Base-by-base conservation (phyloP, 306 rosid genomes). In the Fragaria ananassa region DNA sequence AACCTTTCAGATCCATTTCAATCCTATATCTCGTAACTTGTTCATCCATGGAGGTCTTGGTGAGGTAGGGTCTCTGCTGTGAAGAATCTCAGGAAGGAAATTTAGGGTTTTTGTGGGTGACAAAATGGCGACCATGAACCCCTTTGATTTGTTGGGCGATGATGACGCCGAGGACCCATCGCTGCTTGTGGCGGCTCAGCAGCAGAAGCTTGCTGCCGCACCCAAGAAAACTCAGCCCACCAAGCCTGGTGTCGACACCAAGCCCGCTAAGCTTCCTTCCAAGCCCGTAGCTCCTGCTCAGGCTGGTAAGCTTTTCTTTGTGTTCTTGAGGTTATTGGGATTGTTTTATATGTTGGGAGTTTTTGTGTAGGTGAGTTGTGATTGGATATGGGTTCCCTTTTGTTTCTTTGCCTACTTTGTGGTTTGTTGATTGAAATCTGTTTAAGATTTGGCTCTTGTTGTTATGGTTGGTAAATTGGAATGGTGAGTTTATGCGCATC, bases 141-240 rank as follows among this genome's bases (percentile, higher is more conserved):
- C 97, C 0, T 95, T 95, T 45, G 99, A 84, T 88, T 90, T 95
- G 89, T 75, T 95, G 88, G 96, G 90, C 5, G 97, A 90, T 50
- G 91, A 82, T 12, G 99, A 95, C 21, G 93, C 97, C 4, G 99
- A 95, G 79, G 99, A 95, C 80, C 99, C 96, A 2, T 86, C 89
- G 68, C 98, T 85, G 85, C 81, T 88, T 31, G 81, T 87, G 72
- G 88, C 86, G 1, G 90, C 93, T 47, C 89, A 85, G 71, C 84
- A 85, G 68, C 83, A 79, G 75, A 90, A 82, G 85, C 84, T 81
- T 5, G 89, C 85, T 6, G 74, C 67, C 61, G 70, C 76, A 51
- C 46, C 83, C 49, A 91, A 91, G 72, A 77, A 82, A 49, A 77
- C 71, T 14, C 89, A 70, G 81, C 75, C 56, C 51, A 58, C 17